phyloP scores from a whole-genome alignment of 495 filamentous ascomycete species.

The Apodospora peruviana region DNA sequence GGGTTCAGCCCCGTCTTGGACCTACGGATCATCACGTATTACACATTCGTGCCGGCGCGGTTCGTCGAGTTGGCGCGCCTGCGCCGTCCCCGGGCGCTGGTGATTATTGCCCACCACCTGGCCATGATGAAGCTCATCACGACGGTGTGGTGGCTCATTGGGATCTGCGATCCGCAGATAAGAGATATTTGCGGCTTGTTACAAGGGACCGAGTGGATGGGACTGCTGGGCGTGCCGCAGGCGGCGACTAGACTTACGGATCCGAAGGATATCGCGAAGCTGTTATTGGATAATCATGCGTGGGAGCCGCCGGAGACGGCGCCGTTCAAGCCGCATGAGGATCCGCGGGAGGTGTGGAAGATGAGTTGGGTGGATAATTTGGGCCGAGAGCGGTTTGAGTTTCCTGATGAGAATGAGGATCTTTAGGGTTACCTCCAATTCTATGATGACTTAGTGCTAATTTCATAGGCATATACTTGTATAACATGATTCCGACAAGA shows the following conservation, averaged over 20 bases:
- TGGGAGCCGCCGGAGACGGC: slow-evolving; percentile 23
- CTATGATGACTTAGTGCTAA: too few relatives aligned
- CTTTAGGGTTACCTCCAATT: too few relatives aligned
- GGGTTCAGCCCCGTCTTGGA: slow-evolving; percentile 32
- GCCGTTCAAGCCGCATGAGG: neutral
- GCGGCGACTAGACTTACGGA: slow-evolving; percentile 17
- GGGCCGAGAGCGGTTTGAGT: neutral
- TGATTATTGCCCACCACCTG: slow-evolving; percentile 44
- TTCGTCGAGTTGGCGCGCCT: slow-evolving; percentile 48
- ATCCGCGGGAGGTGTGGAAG: neutral
- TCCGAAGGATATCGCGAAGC: slow-evolving; percentile 19
- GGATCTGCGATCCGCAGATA: slow-evolving; percentile 34
- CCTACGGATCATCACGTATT: slow-evolving; percentile 36
- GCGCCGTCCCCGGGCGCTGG: slow-evolving; percentile 48
- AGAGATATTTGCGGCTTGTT: slow-evolving; percentile 30
- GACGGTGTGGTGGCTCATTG: slow-evolving; percentile 40
- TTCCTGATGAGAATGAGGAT: neutral
- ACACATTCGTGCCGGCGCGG: slow-evolving; percentile 41
- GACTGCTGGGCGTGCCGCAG: slow-evolving; percentile 30
- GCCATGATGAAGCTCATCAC: slow-evolving; percentile 34
- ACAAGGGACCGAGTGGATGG: slow-evolving; percentile 28
- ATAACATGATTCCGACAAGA: too few relatives aligned
- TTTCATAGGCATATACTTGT: too few relatives aligned
- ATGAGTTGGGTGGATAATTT: neutral
- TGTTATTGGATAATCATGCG: slow-evolving; percentile 31